Conservation (phyloP, 139 green algal genomes). For the Chlamydomonas sp. region DNA sequence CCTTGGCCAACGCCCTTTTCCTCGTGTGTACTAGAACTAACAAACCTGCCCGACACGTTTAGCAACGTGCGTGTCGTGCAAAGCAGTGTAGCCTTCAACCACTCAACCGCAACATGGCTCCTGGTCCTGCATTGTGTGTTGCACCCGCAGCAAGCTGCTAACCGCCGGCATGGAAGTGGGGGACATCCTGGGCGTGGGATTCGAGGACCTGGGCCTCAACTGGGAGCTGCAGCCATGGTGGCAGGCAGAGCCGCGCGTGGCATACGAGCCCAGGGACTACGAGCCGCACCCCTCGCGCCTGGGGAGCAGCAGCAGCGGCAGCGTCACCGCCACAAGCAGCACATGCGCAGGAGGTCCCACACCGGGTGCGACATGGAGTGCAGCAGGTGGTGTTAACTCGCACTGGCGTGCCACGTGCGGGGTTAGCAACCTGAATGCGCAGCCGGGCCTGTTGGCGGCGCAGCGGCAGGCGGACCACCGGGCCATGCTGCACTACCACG, state of each 20-base stretch:
- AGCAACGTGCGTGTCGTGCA: too few species aligned
- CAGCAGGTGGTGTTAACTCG: not conserved
- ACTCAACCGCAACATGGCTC: not conserved
- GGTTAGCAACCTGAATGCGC: not conserved
- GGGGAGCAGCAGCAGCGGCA: not conserved
- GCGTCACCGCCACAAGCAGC: not conserved
- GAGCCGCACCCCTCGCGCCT: constrained; percentile 1
- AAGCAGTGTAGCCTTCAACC: too few species aligned
- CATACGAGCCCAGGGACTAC: not conserved
- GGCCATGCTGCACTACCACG: constrained; percentile 28
- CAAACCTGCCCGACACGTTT: too few species aligned
- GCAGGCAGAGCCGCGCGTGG: constrained; percentile 9
- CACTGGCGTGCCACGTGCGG: not conserved
- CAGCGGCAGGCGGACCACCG: constrained; percentile 6
- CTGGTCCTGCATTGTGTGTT: not conserved
- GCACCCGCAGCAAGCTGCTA: constrained; percentile 25
- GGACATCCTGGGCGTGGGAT: constrained; percentile 24
- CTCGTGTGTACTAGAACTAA: too few species aligned
- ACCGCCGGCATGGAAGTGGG: constrained; percentile 28
- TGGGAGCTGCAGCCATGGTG: constrained; percentile 51
- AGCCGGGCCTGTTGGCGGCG: not conserved
- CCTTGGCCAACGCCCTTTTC: too few species aligned
- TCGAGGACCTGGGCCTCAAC: constrained; percentile 42
- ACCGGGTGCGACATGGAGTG: not conserved
- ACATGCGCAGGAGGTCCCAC: not conserved